Percentiles rank a stretch among this genome's conserved stretches.
Evolutionary conservation across 2,329 filamentous ascomycete genomes (phyloP).

Genomic region (Fusarium circinatum): DNA sequence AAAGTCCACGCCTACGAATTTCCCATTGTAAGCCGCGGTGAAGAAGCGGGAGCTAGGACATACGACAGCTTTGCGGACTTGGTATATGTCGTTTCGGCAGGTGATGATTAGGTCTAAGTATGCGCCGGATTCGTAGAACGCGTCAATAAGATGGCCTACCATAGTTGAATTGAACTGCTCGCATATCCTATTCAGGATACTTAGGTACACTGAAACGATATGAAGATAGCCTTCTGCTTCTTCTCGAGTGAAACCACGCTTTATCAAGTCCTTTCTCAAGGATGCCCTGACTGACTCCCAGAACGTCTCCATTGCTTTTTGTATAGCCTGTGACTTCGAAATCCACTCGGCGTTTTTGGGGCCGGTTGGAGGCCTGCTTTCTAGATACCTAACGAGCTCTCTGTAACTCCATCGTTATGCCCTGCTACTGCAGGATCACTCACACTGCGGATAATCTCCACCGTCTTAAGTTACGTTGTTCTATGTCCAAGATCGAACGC

Average conservation of each 20-base stretch:
- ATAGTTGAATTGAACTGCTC: neutral
- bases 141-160: neutral
- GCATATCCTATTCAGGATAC: neutral
- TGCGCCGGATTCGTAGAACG: neutral
- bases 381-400: neutral
- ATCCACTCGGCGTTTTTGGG: too few relatives aligned
- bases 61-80: neutral
- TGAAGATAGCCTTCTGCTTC: too few relatives aligned
- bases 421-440: constrained; percentile 1
- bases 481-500: neutral
- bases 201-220: too few relatives aligned
- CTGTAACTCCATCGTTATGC: neutral
- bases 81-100: neutral
- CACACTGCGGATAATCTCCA: neutral
- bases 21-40: neutral
- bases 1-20: neutral
- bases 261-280: too few relatives aligned
- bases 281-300: too few relatives aligned
- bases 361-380: too few relatives aligned
- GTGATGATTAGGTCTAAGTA: neutral
- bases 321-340: too few relatives aligned
- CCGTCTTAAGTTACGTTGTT: neutral
- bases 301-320: too few relatives aligned
- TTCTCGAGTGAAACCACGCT: too few relatives aligned
- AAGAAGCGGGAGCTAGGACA: neutral